Percentiles rank a stretch among this genome's conserved stretches.
These are phyloP conservation scores for Cercospora beticola DNA, from an alignment of 2,329 filamentous ascomycete genomes.

Conservation along the genomic window DNA sequence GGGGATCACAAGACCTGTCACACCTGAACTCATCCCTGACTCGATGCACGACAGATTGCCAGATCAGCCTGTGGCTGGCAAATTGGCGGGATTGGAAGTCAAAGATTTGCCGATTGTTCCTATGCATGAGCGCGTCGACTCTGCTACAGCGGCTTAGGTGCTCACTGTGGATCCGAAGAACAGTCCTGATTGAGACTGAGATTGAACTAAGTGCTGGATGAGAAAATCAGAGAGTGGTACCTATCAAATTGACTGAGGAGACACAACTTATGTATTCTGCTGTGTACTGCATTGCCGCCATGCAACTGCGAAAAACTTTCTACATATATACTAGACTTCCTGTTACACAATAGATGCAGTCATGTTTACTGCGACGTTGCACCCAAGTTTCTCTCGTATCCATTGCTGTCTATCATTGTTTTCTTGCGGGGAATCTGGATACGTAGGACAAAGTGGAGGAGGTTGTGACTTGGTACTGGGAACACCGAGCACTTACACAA, in stretches of 20 bases:
- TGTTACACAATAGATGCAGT: neutral
- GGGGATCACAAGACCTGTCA: slow-evolving; percentile 29
- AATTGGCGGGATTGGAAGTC: slow-evolving; percentile 31
- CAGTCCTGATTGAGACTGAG: neutral
- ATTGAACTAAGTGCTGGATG: neutral
- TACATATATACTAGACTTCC: neutral
- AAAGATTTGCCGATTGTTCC: slow-evolving; percentile 35
- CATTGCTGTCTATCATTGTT: too few relatives aligned
- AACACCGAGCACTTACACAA: neutral
- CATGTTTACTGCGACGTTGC: neutral
- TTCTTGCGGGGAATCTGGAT: too few relatives aligned
- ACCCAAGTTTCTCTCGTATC: too few relatives aligned
- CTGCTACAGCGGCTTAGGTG: slow-evolving; percentile 19
- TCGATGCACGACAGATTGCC: slow-evolving; percentile 38
- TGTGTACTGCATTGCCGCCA: neutral
- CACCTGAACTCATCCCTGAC: slow-evolving; percentile 40
- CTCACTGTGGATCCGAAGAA: slow-evolving; percentile 9
- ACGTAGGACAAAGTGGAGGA: neutral
- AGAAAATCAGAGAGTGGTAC: too few relatives aligned
- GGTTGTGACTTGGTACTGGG: neutral
- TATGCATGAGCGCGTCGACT: slow-evolving; percentile 39
- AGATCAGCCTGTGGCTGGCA: neutral
- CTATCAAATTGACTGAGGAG: neutral
- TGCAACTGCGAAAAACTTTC: neutral
- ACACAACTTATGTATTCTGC: neutral